Conservation (phyloP, 1,284 basidiomycete genomes). For the Vanrija sp. region DNA sequence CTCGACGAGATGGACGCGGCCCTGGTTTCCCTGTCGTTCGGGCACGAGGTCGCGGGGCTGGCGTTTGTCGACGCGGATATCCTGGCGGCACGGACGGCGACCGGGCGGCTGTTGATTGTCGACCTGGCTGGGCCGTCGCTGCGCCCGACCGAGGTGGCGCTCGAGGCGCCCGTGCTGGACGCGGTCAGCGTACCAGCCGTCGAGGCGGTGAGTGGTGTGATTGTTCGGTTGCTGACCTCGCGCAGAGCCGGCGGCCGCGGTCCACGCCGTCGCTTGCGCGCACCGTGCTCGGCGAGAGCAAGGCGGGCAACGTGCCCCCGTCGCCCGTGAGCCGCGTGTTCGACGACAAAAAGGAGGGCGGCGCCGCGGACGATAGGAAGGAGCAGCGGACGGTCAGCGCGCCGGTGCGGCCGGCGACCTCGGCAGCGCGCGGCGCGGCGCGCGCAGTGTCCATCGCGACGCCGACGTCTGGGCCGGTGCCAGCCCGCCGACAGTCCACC, state of each 20-base stretch:
- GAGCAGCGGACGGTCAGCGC: too few relatives aligned
- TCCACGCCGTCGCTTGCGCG: background rate
- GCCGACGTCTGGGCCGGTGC: background rate
- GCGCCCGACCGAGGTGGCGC: background rate
- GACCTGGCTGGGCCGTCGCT: background rate
- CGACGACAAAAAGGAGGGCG: background rate
- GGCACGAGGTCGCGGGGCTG: slow-evolving; percentile 8
- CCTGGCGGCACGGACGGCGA: slow-evolving; percentile 12
- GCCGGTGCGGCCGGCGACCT: too few relatives aligned
- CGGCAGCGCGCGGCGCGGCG: background rate
- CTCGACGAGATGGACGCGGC: background rate
- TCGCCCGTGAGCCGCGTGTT: slow-evolving; percentile 4
- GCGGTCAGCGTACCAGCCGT: slow-evolving; percentile 7
- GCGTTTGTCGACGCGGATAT: slow-evolving; percentile 18
- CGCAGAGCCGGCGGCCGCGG: background rate
- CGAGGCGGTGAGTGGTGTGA: too few relatives aligned
- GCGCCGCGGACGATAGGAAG: too few relatives aligned
- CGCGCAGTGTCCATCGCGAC: background rate
- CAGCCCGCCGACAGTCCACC: slow-evolving; percentile 3
- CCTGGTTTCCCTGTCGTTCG: slow-evolving; percentile 14
- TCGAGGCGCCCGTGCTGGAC: slow-evolving; percentile 11
- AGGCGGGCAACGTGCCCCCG: background rate
- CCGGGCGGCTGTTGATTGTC: slow-evolving; percentile 17
- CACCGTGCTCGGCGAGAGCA: slow-evolving; percentile 2
- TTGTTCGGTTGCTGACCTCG: background rate